Evolutionary conservation across 345 rosid genomes (phyloP), one percentile per base, ranked within the genome.

Genomic region (Garcia nutans): DNA sequence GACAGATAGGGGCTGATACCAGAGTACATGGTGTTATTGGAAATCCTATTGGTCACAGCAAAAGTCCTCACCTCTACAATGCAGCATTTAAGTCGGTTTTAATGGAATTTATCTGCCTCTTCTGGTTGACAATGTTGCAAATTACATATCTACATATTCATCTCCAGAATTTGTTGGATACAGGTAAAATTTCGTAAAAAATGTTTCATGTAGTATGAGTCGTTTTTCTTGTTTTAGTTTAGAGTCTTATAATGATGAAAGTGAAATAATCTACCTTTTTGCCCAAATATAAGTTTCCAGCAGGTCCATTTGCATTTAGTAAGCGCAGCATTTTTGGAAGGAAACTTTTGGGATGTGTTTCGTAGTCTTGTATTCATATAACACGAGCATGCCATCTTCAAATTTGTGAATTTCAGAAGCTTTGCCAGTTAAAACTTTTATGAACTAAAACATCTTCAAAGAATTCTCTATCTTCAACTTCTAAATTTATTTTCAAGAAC

Each of bases 11-110:
- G 20, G 74, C 88, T 64, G 91, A 86, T 74, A 86, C 90, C 73
- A 88, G 85, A 85, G 87, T 87, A 26, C 83, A 85, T 69, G 93
- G 93, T n/a, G 84, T 89, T 23, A 87, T 87, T 68, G 93, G 93
- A 73, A 89, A 88, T 11, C 89, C 93, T 58, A 77, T 87, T 73
- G 80, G 89, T 72, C 93, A 89, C 81, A 89, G 88, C 89, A 89
- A 89, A 82, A 82, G 88, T 75, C 89, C 93, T 74, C 88, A 78
- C 72, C 82, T 89, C 28, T 85, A 85, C 77, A 89, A 89, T 62
- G 76, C 85, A 7, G 84, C 93, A 70, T 88, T 89, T 61, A 84
- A 74, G 73, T 83, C 86, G 0, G 81, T 61, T 89, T 86, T 65
- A 79, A 89, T 79, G 89, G 93, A 77, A 78, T 88, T 33, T 89